Evolutionary conservation across 2,329 filamentous ascomycete species (phyloP).

Genomic region (Ceratocystis papillata): DNA sequence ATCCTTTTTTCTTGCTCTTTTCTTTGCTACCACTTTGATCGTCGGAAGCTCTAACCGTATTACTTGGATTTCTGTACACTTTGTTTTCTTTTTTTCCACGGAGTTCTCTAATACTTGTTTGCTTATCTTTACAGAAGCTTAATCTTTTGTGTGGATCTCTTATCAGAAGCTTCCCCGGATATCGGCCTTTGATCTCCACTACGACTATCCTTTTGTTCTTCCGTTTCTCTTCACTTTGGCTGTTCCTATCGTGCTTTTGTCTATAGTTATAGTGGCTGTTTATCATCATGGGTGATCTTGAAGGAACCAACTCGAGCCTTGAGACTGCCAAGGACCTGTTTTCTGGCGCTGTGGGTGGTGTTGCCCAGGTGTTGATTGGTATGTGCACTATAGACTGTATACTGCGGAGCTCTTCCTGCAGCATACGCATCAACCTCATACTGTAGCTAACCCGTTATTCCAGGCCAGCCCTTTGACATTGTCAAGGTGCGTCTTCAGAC

Average conservation of each 20-base stretch:
- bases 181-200: conserved; percentile 14
- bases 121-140: not conserved
- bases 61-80: not conserved
- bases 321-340: conserved; percentile 81
- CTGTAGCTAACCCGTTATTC: not conserved
- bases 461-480: conserved; percentile 71
- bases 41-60: too few relatives aligned
- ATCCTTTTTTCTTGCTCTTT: not conserved
- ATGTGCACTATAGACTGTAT: conserved; percentile 33
- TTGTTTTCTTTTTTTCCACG: not conserved
- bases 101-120: not conserved
- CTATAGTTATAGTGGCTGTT: too few relatives aligned
- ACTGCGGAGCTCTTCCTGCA: conserved; percentile 14
- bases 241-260: not conserved
- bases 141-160: not conserved
- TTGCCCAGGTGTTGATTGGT: conserved; percentile 92
- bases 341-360: conserved; percentile 77
- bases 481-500: conserved; percentile 97
- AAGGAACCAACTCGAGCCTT: conserved; percentile 31
- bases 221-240: not conserved
- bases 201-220: not conserved
- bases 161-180: conserved; percentile 6
- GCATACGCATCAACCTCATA: conserved; percentile 1
- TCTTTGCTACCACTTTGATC: not conserved
- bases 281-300: conserved; percentile 21